Evolutionary conservation across 345 rosid genomes (phyloP).

Genomic region (Clarkia xantiana): DNA sequence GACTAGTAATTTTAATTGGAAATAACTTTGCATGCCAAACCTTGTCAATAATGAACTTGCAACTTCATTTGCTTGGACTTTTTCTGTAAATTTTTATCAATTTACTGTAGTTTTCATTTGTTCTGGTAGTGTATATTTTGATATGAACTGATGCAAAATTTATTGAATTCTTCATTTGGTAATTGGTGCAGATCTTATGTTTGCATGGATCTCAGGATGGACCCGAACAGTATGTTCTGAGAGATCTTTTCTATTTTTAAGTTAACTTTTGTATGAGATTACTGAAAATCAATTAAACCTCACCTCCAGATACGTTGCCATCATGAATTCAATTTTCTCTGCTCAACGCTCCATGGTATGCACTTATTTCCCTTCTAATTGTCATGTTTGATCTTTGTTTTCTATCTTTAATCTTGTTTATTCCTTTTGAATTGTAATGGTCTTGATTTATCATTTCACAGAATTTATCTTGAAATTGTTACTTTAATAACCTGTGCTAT

Average conservation of each 20-base stretch:
- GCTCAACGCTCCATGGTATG: constrained; percentile 22
- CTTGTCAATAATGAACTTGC: no score
- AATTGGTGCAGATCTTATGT: constrained; percentile 61
- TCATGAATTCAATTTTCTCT: no score
- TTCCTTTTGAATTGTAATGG: no score
- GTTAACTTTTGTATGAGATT: constrained; percentile 5
- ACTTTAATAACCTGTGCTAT: no score
- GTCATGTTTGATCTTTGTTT: constrained; percentile 2
- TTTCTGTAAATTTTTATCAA: not conserved
- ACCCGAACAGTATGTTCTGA: constrained; percentile 72
- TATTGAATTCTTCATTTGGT: not conserved
- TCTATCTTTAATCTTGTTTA: not conserved
- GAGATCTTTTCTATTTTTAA: constrained; percentile 7
- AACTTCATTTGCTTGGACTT: no score
- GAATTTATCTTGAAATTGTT: no score
- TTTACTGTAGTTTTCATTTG: not conserved
- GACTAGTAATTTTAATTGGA: no score
- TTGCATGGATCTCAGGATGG: constrained; percentile 98
- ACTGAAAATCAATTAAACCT: constrained; percentile 5
- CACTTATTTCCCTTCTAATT: not conserved
- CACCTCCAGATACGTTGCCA: constrained; percentile 8
- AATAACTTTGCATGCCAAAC: no score
- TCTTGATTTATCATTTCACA: no score
- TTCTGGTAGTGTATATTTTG: not conserved
- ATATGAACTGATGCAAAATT: not conserved